Evolutionary conservation across 2,329 filamentous ascomycete genomes (phyloP), one percentile per base, ranked within the genome.

Genomic region (Pseudocercospora vitis): DNA sequence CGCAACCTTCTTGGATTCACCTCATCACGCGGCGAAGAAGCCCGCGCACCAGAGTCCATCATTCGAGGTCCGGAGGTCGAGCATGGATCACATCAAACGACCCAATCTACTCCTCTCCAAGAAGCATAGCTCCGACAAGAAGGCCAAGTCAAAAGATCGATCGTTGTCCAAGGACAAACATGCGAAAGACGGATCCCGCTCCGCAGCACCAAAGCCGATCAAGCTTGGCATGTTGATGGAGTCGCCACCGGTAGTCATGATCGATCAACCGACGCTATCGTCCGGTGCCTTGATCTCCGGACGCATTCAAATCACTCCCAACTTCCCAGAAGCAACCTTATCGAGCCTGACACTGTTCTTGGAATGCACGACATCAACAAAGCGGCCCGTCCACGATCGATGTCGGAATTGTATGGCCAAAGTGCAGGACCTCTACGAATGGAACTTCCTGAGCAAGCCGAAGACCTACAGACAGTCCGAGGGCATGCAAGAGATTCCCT

Each of bases 261-360:
- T 94, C 66, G 91, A 91, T 58, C 77, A 81, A 19, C 79, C 88
- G 0, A 80, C 85, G 57, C 80, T 82, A 61, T 96, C 91, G 63
- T 87, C 86, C 2, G 92, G 92, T 52, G 90, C 91, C 5, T 77
- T 96, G 55, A 82, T 96, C 47, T 95, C 90, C 1, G 91, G 91
- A 24, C 88, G 90, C 69, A 76, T 97, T 63, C 83, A 86, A 63
- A 73, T 97, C 50, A 78, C 83, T 32, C 82, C 96, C 64, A 80
- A 81, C 58, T 86, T 91, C 49, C 66, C 72, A 8, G 76, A 87
- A 53, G 80, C 89, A 44, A 76, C 71, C 8, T 73, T 96, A 39
- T 84, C 88, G 57, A 83, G 79, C 54, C 87, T 96, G 67, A 79
- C 81, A 45, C 88, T 94, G 73, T 80, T 76, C 51, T 80, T 99